Percentiles rank a stretch among this genome's conserved stretches.
These are phyloP conservation scores for Aureobasidium vineae DNA, from an alignment of 2,329 filamentous ascomycete species.

Conservation along the genomic window DNA sequence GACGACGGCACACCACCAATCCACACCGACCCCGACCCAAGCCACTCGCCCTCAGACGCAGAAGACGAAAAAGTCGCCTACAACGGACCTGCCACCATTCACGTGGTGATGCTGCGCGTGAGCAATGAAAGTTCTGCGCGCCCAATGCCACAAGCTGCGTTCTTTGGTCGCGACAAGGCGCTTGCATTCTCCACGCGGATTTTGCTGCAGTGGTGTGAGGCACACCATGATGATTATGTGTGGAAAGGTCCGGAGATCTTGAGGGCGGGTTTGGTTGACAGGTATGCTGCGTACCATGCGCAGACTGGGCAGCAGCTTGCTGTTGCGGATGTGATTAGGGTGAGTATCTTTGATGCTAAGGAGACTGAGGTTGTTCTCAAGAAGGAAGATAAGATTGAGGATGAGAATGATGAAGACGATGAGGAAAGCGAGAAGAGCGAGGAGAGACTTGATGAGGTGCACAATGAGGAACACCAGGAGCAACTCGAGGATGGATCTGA, in stretches of 20 bases:
- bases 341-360: slow-evolving; percentile 14
- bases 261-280: background rate
- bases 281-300: background rate
- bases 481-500: background rate
- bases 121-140: background rate
- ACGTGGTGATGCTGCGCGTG: slow-evolving; percentile 9
- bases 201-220: slow-evolving; percentile 16
- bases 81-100: slow-evolving; percentile 1
- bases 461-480: background rate
- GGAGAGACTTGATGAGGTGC: background rate
- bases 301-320: slow-evolving; percentile 2
- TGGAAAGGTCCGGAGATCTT: slow-evolving; percentile 7
- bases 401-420: background rate
- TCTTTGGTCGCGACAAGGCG: slow-evolving; percentile 3
- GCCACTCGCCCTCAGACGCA: background rate
- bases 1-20: background rate
- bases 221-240: slow-evolving; percentile 1
- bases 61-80: background rate
- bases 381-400: background rate
- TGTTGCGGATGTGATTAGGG: slow-evolving; percentile 9
- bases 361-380: background rate
- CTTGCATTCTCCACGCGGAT: background rate
- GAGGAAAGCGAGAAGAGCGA: background rate
- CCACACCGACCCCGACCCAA: background rate
- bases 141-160: slow-evolving; percentile 16